A percentile compares a stretch with the other conserved stretches of the same genome.
These are phyloP conservation scores for Prinsepia uniflora DNA, from an alignment of 306 rosid species.

Conservation along the genomic window DNA sequence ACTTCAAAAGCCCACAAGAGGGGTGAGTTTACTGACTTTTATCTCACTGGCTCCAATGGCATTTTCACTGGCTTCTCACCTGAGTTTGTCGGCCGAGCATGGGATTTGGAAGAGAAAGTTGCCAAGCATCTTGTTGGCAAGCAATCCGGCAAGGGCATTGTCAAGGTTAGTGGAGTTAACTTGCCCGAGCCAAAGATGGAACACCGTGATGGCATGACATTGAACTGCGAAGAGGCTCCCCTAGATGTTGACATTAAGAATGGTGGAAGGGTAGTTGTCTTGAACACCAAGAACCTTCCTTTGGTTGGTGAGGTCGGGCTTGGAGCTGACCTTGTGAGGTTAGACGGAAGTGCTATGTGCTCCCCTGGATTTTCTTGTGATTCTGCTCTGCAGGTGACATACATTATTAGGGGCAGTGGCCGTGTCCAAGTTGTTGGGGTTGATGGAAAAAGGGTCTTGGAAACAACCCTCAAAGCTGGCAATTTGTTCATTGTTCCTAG, in stretches of 20 bases:
- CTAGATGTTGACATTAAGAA: conserved; percentile 62
- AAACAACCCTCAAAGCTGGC: conserved; percentile 63
- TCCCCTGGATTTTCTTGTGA: conserved; percentile 82
- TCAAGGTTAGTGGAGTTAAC: conserved; percentile 36
- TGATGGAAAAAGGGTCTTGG: conserved; percentile 67
- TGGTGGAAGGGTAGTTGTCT: conserved; percentile 76
- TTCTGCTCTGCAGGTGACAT: conserved; percentile 78
- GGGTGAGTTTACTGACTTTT: conserved; percentile 77
- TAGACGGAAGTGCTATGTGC: conserved; percentile 80
- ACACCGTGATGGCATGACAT: conserved; percentile 55
- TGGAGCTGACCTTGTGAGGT: conserved; percentile 75
- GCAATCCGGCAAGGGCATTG: conserved; percentile 55
- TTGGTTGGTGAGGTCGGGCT: conserved; percentile 75
- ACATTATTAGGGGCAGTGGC: conserved; percentile 67
- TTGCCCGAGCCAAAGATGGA: conserved; percentile 55
- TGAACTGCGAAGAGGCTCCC: conserved; percentile 79
- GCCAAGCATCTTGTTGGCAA: conserved; percentile 48
- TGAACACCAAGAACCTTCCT: conserved; percentile 79
- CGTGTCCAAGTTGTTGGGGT: conserved; percentile 72
- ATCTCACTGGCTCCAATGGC: conserved; percentile 61
- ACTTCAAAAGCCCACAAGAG: conserved; percentile 74
- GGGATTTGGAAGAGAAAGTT: conserved; percentile 57
- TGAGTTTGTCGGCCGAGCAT: conserved; percentile 73
- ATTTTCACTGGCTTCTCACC: conserved; percentile 67
- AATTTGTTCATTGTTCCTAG: conserved; percentile 84